Evolutionary conservation across 176 grass and related monocot species (phyloP).

Genomic region (Musa schizocarpa): DNA sequence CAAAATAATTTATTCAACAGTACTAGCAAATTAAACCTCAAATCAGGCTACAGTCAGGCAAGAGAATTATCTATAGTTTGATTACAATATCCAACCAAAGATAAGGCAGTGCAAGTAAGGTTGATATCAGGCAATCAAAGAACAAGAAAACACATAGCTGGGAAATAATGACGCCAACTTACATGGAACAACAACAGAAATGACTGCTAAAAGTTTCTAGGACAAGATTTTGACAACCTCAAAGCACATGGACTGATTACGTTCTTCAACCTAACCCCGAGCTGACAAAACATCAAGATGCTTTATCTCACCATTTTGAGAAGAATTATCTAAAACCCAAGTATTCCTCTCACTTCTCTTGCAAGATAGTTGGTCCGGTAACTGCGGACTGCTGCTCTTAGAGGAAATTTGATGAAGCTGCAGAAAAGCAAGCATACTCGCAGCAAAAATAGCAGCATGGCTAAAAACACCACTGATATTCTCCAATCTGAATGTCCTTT

Average conservation of each 20-base stretch:
- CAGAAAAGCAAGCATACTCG: conserved; percentile 74
- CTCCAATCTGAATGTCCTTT: conserved; percentile 38
- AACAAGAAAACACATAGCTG: not conserved
- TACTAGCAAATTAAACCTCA: no score
- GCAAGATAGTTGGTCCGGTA: conserved; percentile 12
- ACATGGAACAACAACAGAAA: not conserved
- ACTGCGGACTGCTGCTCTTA: conserved; percentile 19
- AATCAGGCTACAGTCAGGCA: no score
- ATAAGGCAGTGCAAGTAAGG: not conserved
- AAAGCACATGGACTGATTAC: not conserved
- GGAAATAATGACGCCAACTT: not conserved
- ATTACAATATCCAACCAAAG: not conserved
- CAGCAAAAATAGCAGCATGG: conserved; percentile 56
- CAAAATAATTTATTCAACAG: no score
- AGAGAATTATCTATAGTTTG: no score
- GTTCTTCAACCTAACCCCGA: conserved; percentile 37
- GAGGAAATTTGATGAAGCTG: conserved; percentile 58
- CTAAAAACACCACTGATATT: conserved; percentile 41
- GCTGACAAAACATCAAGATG: conserved; percentile 57
- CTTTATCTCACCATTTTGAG: conserved; percentile 29
- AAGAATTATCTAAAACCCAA: conserved; percentile 27
- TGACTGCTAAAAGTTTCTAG: not conserved
- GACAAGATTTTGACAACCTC: not conserved
- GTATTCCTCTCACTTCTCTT: conserved; percentile 29
- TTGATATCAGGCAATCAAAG: not conserved